Conservation (phyloP, 495 filamentous ascomycete genomes). For the Elasticomyces elasticus region DNA sequence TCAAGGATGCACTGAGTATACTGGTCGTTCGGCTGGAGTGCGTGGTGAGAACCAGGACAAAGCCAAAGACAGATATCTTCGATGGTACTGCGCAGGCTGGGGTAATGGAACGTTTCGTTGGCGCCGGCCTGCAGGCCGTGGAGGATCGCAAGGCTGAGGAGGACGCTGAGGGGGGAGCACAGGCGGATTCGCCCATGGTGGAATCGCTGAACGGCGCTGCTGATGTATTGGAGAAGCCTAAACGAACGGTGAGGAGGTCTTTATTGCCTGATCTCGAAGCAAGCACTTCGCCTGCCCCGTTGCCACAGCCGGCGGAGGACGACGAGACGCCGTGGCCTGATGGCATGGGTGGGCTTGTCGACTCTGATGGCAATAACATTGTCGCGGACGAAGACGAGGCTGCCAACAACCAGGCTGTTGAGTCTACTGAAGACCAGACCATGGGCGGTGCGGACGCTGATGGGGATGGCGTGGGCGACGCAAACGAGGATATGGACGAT, state of each 20-base stretch:
- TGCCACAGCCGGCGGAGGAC: not conserved
- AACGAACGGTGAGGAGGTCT: not conserved
- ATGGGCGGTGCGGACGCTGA: not conserved
- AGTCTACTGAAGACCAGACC: not conserved
- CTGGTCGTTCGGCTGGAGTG: slow-evolving; percentile 61
- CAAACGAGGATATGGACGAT: not conserved
- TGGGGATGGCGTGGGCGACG: too few species aligned
- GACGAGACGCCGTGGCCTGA: not conserved
- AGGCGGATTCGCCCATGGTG: not conserved
- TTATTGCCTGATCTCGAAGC: not conserved
- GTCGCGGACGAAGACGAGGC: not conserved
- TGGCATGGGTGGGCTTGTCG: not conserved
- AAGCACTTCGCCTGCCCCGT: not conserved
- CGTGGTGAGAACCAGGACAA: slow-evolving; percentile 57
- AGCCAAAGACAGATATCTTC: slow-evolving; percentile 50
- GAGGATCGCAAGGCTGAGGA: not conserved
- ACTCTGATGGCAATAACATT: not conserved
- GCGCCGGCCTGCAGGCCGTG: not conserved
- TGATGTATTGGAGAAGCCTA: not conserved
- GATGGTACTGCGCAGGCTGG: slow-evolving; percentile 8
- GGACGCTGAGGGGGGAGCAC: not conserved
- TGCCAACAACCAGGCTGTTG: not conserved
- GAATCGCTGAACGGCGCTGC: not conserved
- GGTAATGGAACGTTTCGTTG: not conserved
- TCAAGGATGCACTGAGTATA: slow-evolving; percentile 61